These are phyloP conservation scores for Euphrasia confusa DNA, from an alignment of 257 asterid genomes.

Conservation along the genomic window DNA sequence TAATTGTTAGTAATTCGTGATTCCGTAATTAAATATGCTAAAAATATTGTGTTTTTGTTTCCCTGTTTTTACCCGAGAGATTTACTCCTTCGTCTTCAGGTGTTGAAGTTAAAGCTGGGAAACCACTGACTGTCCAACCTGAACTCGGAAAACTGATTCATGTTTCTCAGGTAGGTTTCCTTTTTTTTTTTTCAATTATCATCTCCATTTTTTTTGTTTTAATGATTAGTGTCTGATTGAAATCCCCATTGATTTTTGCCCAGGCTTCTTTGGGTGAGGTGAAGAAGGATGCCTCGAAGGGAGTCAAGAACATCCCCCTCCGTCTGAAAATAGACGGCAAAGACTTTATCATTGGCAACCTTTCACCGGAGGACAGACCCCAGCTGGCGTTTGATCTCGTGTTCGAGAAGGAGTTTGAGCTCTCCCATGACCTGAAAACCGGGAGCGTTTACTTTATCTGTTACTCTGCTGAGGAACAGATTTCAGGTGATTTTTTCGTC, in stretches of 20 bases:
- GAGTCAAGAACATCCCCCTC: slow-evolving; percentile 36
- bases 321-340: slow-evolving; percentile 40
- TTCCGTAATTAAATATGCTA: background rate
- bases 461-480: slow-evolving; percentile 38
- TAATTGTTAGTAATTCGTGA: background rate
- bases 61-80: background rate
- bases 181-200: background rate
- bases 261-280: slow-evolving; percentile 73
- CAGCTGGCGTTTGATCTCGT: slow-evolving; percentile 65
- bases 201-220: background rate
- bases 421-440: slow-evolving; percentile 68
- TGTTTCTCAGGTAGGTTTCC: slow-evolving; percentile 58
- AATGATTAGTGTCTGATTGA: background rate
- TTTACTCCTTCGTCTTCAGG: slow-evolving; percentile 35
- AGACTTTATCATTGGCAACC: slow-evolving; percentile 45
- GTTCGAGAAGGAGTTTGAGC: slow-evolving; percentile 61
- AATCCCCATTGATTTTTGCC: background rate
- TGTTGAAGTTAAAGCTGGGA: slow-evolving; percentile 62
- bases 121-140: slow-evolving; percentile 41
- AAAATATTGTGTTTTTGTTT: background rate
- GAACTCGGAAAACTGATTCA: slow-evolving; percentile 42
- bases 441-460: slow-evolving; percentile 67
- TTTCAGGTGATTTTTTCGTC: slow-evolving; percentile 20
- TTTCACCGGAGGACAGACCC: slow-evolving; percentile 44
- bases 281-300: slow-evolving; percentile 36